Conservation (phyloP, 495 filamentous ascomycete species). For the Acidiella bohemica region DNA sequence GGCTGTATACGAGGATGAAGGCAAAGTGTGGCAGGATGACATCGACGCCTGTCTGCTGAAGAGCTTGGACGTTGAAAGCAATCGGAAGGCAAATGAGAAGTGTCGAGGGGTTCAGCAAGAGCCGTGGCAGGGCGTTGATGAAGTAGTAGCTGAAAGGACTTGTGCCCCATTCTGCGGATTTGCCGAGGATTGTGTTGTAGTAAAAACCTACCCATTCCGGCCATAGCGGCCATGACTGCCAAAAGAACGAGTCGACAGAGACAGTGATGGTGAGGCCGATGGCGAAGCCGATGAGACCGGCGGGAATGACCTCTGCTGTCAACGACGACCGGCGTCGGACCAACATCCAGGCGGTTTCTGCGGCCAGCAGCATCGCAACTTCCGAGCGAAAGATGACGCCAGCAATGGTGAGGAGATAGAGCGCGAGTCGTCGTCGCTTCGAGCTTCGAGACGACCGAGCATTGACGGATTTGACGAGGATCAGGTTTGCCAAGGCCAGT, state of each 20-base stretch:
- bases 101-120: constrained; percentile 66
- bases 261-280: constrained; percentile 53
- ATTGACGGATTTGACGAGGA: constrained; percentile 36
- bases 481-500: constrained; percentile 51
- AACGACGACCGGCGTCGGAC: constrained; percentile 42
- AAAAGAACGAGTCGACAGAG: constrained; percentile 78
- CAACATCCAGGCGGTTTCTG: constrained; percentile 45
- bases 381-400: constrained; percentile 84
- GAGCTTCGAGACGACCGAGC: constrained; percentile 19
- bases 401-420: constrained; percentile 67
- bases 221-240: constrained; percentile 67
- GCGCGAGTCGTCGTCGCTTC: constrained; percentile 33
- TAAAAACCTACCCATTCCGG: constrained; percentile 81
- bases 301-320: constrained; percentile 41
- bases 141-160: constrained; percentile 78
- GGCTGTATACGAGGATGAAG: constrained; percentile 68
- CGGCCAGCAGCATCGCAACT: constrained; percentile 62
- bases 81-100: constrained; percentile 51
- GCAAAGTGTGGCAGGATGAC: constrained; percentile 51
- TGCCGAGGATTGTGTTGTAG: constrained; percentile 74
- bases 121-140: constrained; percentile 61
- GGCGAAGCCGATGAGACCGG: constrained; percentile 52
- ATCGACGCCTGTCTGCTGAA: constrained; percentile 34
- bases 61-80: constrained; percentile 41
- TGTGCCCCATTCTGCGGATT: constrained; percentile 73